These are phyloP conservation scores for Trametes cinnabarina DNA, from an alignment of 768 basidiomycete genomes.

Conservation along the genomic window DNA sequence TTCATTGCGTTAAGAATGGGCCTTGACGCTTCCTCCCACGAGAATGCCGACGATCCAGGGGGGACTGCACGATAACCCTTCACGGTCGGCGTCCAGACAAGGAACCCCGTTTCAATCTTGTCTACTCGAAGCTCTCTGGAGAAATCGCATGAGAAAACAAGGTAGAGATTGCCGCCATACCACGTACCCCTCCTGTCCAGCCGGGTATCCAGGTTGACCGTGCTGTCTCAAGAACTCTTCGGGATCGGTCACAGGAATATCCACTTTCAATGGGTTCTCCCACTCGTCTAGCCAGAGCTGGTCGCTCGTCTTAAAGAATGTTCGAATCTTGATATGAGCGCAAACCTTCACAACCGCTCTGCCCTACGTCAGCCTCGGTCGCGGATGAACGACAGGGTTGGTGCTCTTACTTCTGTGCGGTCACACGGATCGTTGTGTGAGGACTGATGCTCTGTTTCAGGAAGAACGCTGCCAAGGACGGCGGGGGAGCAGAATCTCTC, in stretches of 20 bases:
- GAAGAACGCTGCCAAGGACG: conserved; percentile 61
- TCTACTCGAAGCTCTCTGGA: conserved; percentile 59
- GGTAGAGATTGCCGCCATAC: not conserved
- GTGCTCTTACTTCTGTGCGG: conserved; percentile 56
- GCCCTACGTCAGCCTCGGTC: not conserved
- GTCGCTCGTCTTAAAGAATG: conserved; percentile 58
- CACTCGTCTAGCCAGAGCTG: conserved; percentile 76
- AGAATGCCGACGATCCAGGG: conserved; percentile 37
- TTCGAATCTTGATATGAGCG: conserved; percentile 72
- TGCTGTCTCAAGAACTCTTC: conserved; percentile 49
- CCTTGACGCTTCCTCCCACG: conserved; percentile 56
- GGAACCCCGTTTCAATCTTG: conserved; percentile 74
- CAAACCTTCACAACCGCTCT: conserved; percentile 69
- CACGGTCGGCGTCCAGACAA: conserved; percentile 65
- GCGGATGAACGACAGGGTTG: not conserved
- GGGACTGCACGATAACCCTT: conserved; percentile 53
- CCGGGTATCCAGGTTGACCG: conserved; percentile 20
- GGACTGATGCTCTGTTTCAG: conserved; percentile 65
- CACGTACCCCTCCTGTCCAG: conserved; percentile 17
- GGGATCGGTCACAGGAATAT: conserved; percentile 47
- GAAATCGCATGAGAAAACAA: not conserved
- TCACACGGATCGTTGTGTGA: conserved; percentile 64
- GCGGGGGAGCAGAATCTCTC: conserved; percentile 54
- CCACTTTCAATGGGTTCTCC: conserved; percentile 56
- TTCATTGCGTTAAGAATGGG: conserved; percentile 52